Evolutionary conservation across 73 alveolate genomes (phyloP).

Genomic region (Paramecium pentaurelia): DNA sequence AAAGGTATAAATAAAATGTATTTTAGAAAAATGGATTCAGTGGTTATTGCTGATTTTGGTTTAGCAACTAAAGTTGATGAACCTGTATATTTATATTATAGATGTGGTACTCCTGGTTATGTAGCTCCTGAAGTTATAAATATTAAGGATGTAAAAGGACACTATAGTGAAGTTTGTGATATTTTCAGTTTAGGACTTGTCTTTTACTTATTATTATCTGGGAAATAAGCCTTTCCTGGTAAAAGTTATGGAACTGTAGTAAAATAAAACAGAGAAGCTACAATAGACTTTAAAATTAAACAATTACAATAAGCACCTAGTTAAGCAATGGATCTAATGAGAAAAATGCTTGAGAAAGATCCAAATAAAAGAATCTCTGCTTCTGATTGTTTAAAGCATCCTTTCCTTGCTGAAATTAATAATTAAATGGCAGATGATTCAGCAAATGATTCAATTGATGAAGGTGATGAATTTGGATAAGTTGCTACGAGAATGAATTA

Average conservation of each 20-base stretch:
- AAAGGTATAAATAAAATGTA: background rate
- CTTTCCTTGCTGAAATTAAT: background rate
- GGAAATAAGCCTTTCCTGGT: constrained; percentile 22
- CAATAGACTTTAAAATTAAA: background rate
- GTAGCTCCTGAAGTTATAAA: constrained; percentile 60
- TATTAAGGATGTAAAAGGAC: constrained; percentile 30
- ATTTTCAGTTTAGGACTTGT: background rate
- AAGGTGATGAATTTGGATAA: background rate
- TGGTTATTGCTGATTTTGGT: constrained; percentile 49
- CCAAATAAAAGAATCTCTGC: constrained; percentile 5
- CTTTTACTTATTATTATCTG: background rate
- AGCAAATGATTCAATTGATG: background rate
- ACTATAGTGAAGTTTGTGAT: background rate
- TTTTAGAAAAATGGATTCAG: background rate
- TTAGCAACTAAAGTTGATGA: constrained; percentile 46
- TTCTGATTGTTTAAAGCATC: background rate
- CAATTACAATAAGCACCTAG: background rate
- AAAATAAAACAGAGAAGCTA: constrained; percentile 7
- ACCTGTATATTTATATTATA: constrained; percentile 39
- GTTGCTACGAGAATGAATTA: background rate
- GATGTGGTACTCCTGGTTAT: constrained; percentile 64
- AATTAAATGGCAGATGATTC: background rate
- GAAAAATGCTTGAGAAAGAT: background rate
- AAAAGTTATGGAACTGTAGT: background rate
- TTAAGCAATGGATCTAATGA: background rate